A percentile compares a stretch with the other conserved stretches of the same genome.
Evolutionary conservation across 352 stramenopile species (phyloP).

Genomic region (Phytophthora rubi): DNA sequence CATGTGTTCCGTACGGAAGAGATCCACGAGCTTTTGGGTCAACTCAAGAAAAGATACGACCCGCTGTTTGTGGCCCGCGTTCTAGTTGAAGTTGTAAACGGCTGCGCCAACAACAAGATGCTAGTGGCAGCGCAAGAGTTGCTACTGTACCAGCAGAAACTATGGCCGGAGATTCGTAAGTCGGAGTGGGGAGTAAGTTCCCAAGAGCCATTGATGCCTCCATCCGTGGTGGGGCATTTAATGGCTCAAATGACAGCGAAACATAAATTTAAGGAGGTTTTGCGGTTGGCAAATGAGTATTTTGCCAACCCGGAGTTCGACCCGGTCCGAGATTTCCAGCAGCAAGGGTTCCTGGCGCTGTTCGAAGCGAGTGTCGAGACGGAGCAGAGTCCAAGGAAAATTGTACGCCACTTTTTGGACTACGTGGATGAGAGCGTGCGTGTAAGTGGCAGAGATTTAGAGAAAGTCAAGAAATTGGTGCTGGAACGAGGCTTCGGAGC

Average conservation of each 20-base stretch:
- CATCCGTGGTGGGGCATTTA: slow-evolving; percentile 58
- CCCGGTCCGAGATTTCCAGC: slow-evolving; percentile 48
- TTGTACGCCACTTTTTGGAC: slow-evolving; percentile 49
- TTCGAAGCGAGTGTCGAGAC: slow-evolving; percentile 41
- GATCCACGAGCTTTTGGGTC: slow-evolving; percentile 41
- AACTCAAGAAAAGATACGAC: slow-evolving; percentile 45
- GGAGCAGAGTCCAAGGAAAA: slow-evolving; percentile 22
- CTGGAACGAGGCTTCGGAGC: slow-evolving; percentile 70
- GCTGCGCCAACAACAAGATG: slow-evolving; percentile 74
- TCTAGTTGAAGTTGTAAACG: slow-evolving; percentile 63
- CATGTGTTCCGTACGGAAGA: slow-evolving; percentile 39
- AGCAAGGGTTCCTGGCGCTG: slow-evolving; percentile 69
- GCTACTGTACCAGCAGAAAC: slow-evolving; percentile 52
- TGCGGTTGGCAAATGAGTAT: slow-evolving; percentile 48
- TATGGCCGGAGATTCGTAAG: slow-evolving; percentile 25
- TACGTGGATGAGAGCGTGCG: slow-evolving; percentile 39
- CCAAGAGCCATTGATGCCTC: slow-evolving; percentile 42
- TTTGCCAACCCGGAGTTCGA: slow-evolving; percentile 41
- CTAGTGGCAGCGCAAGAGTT: slow-evolving; percentile 52
- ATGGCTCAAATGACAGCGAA: slow-evolving; percentile 50
- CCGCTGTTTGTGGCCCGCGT: slow-evolving; percentile 52
- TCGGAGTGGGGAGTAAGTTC: slow-evolving; percentile 4
- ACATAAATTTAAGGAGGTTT: slow-evolving; percentile 40
- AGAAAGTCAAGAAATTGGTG: slow-evolving; percentile 21
- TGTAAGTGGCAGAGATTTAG: slow-evolving; percentile 12